phyloP scores from a whole-genome alignment of 2,329 filamentous ascomycete species.

The Didymella pomorum region DNA sequence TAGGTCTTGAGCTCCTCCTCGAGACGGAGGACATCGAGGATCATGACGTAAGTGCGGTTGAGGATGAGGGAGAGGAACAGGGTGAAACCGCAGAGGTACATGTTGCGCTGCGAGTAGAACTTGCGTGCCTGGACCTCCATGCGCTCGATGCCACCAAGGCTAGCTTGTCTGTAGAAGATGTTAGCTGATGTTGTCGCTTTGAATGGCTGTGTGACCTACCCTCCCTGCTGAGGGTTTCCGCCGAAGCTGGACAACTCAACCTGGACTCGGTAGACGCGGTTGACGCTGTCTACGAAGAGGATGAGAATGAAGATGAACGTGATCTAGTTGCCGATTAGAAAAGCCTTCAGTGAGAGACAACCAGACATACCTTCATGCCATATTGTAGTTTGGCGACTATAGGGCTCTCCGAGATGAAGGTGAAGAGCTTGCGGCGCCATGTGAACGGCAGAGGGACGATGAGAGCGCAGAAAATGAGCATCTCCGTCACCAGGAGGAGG shows the following conservation, averaged over 20 bases:
- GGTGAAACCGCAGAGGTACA: conserved; percentile 99
- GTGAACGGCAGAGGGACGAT: conserved; percentile 89
- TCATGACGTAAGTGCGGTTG: conserved; percentile 99
- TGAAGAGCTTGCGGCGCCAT: conserved; percentile 85
- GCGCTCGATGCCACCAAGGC: conserved; percentile 85
- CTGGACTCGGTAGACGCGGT: conserved; percentile 95
- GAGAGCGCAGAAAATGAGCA: conserved; percentile 79
- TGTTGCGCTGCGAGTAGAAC: conserved; percentile 99
- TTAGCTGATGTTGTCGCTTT: conserved; percentile 23
- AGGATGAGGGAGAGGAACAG: conserved; percentile 98
- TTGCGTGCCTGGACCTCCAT: conserved; percentile 99
- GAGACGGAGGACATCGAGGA: conserved; percentile 87
- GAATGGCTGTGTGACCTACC: conserved; percentile 54
- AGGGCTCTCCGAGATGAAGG: conserved; percentile 91
- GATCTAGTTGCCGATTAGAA: conserved; percentile 63
- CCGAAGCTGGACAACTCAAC: conserved; percentile 79
- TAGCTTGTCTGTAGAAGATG: conserved; percentile 62
- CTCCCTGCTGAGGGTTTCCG: conserved; percentile 64
- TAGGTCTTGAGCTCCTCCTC: conserved; percentile 89
- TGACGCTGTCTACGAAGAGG: conserved; percentile 95
- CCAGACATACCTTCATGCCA: conserved; percentile 76
- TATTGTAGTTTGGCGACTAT: conserved; percentile 93
- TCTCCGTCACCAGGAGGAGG: conserved; percentile 81
- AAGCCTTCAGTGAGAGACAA: neutral
- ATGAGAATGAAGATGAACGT: conserved; percentile 99